Conservation (phyloP, 2,329 filamentous ascomycete genomes). For the Sclerotinia subarctica region DNA sequence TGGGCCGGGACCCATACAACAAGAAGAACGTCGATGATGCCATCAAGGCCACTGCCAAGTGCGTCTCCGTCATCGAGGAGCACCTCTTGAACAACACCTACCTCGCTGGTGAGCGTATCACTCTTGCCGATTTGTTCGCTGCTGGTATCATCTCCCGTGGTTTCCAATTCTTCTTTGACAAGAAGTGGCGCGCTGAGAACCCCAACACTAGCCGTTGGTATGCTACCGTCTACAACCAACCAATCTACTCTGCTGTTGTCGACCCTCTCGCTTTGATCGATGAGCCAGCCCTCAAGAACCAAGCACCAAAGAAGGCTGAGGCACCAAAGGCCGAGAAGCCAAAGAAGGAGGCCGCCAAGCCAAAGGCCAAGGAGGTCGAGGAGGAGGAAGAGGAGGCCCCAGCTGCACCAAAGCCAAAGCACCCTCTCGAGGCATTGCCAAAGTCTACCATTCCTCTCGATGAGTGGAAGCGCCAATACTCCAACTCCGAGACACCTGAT, state of each 20-base stretch:
- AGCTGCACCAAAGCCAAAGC: conserved; percentile 85
- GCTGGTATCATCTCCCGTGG: conserved; percentile 76
- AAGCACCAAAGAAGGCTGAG: conserved; percentile 76
- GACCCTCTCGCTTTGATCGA: conserved; percentile 76
- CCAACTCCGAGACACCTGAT: conserved; percentile 83
- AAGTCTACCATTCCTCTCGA: conserved; percentile 80
- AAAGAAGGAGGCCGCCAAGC: conserved; percentile 49
- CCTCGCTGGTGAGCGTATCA: conserved; percentile 96
- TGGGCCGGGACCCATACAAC: conserved; percentile 85
- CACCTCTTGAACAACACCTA: conserved; percentile 92
- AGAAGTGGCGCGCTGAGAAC: conserved; percentile 78
- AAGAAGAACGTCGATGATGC: conserved; percentile 92
- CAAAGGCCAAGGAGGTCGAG: conserved; percentile 50
- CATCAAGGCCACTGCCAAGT: conserved; percentile 65
- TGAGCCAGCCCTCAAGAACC: conserved; percentile 61
- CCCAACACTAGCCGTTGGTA: conserved; percentile 92
- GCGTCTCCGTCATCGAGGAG: conserved; percentile 71
- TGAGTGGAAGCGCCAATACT: conserved; percentile 99
- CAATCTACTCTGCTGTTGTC: conserved; percentile 80
- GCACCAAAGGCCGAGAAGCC: conserved; percentile 64
- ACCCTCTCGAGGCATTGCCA: conserved; percentile 83
- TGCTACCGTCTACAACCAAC: conserved; percentile 88
- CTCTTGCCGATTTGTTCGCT: conserved; percentile 89
- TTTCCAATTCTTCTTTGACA: conserved; percentile 93
- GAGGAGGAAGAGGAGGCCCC: conserved; percentile 59